Evolutionary conservation across 805 yeast genomes (phyloP).

Genomic region (Candida caryicola): DNA sequence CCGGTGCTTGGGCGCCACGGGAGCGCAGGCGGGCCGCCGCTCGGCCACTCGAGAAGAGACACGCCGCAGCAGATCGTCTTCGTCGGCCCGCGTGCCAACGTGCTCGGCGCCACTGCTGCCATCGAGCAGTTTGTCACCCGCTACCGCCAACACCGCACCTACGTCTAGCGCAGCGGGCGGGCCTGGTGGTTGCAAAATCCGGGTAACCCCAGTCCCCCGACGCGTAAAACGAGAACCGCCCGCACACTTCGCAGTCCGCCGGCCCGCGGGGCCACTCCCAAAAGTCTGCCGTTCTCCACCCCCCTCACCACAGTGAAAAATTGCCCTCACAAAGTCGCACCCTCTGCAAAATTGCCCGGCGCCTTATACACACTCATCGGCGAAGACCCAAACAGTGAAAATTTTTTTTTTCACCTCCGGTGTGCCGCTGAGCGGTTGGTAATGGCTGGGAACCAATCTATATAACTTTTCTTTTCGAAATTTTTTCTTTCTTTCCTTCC

Average conservation of each 20-base stretch:
- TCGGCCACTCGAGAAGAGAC: conserved; percentile 11
- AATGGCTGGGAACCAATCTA: conserved; percentile 2
- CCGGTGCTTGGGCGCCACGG: background rate
- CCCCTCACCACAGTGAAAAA: too few species aligned
- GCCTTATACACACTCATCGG: background rate
- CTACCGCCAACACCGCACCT: background rate
- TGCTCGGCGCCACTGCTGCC: background rate
- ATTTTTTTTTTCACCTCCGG: conserved; percentile 11
- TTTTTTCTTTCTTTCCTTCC: conserved; percentile 8
- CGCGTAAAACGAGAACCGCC: background rate
- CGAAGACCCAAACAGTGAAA: conserved; percentile 13
- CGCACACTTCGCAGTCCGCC: too few species aligned
- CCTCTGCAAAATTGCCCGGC: too few species aligned
- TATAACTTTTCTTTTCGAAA: conserved; percentile 6
- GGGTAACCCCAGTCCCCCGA: background rate
- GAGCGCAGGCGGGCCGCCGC: too few species aligned
- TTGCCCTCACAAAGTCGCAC: too few species aligned
- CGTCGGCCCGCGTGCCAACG: background rate
- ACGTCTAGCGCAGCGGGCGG: conserved; percentile 4
- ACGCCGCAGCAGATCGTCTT: background rate
- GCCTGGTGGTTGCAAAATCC: background rate
- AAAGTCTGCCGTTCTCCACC: too few species aligned
- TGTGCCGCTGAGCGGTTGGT: background rate
- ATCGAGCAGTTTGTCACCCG: background rate
- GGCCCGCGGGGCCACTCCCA: too few species aligned